Percentiles rank a stretch among this genome's conserved stretches.
These are phyloP conservation scores for Diaporthe helianthi DNA, from an alignment of 2,329 filamentous ascomycete species.

Conservation along the genomic window DNA sequence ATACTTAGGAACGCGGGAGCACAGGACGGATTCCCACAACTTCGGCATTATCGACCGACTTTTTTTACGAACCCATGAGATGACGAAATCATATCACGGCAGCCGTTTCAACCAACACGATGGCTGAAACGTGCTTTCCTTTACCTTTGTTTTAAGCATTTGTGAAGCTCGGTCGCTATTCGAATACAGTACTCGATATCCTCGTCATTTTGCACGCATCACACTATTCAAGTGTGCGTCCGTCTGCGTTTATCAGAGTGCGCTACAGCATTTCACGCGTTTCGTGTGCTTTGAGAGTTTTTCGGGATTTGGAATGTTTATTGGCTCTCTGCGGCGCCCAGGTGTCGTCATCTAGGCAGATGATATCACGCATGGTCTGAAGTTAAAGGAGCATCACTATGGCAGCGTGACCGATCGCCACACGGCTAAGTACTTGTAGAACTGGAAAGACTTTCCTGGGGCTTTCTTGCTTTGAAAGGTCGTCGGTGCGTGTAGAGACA, in stretches of 20 bases:
- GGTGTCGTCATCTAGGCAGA: not conserved
- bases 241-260: slow-evolving; percentile 13
- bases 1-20: slow-evolving; percentile 11
- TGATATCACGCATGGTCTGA: not conserved
- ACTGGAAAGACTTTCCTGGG: slow-evolving; percentile 18
- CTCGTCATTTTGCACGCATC: slow-evolving; percentile 21
- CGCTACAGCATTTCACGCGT: not conserved
- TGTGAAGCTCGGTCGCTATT: slow-evolving; percentile 20
- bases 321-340: slow-evolving; percentile 12
- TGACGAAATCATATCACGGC: slow-evolving; percentile 33
- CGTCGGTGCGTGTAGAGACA: not conserved
- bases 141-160: slow-evolving; percentile 19
- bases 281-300: not conserved
- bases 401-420: not conserved
- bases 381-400: not conserved
- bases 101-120: slow-evolving; percentile 28
- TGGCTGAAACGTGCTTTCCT: slow-evolving; percentile 9
- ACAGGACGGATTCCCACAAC: slow-evolving; percentile 30
- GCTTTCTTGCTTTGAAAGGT: slow-evolving; percentile 9
- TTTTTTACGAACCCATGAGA: slow-evolving; percentile 31
- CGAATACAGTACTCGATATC: slow-evolving; percentile 22
- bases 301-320: slow-evolving; percentile 27
- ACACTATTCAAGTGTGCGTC: not conserved
- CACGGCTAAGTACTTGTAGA: slow-evolving; percentile 4
- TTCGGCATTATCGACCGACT: slow-evolving; percentile 28